phyloP scores from a whole-genome alignment of 202 grass and related monocot species.

The Carex sylvatica region DNA sequence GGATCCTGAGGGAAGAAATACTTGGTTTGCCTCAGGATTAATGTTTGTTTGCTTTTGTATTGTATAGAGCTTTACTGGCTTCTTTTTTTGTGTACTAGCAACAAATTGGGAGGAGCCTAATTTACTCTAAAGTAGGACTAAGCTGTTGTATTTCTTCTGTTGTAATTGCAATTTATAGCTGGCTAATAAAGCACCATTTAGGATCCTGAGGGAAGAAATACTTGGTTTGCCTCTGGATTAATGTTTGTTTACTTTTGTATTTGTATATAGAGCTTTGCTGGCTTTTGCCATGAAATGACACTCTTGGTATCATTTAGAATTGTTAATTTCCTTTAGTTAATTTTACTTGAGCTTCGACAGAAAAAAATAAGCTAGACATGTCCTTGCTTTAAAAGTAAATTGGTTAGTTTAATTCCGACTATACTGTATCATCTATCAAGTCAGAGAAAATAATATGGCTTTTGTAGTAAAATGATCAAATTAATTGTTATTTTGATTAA shows the following conservation, averaged over 20 bases:
- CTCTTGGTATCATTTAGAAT: background rate
- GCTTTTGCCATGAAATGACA: background rate
- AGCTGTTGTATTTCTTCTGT: slow-evolving; percentile 20
- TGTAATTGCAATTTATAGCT: slow-evolving; percentile 15
- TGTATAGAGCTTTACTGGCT: slow-evolving; percentile 5
- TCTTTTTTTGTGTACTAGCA: background rate
- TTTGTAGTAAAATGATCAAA: background rate
- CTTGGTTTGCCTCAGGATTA: background rate
- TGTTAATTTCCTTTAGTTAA: background rate
- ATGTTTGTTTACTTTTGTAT: background rate
- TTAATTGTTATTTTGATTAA: background rate
- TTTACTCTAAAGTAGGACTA: slow-evolving; percentile 8
- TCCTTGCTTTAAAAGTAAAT: background rate
- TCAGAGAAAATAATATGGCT: too few species aligned
- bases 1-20: slow-evolving; percentile 1
- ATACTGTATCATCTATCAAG: background rate
- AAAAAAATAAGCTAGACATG: background rate
- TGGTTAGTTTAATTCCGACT: background rate
- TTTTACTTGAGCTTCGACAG: background rate
- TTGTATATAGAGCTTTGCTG: slow-evolving; percentile 5
- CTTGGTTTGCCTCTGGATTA: background rate
- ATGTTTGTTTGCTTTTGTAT: background rate
- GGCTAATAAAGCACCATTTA: background rate
- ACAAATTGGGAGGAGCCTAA: background rate
- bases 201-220: slow-evolving; percentile 6